A percentile compares a stretch with the other conserved stretches of the same genome.
Evolutionary conservation across 2,329 filamentous ascomycete species (phyloP).

Genomic region (Fragosphaeria purpurea): DNA sequence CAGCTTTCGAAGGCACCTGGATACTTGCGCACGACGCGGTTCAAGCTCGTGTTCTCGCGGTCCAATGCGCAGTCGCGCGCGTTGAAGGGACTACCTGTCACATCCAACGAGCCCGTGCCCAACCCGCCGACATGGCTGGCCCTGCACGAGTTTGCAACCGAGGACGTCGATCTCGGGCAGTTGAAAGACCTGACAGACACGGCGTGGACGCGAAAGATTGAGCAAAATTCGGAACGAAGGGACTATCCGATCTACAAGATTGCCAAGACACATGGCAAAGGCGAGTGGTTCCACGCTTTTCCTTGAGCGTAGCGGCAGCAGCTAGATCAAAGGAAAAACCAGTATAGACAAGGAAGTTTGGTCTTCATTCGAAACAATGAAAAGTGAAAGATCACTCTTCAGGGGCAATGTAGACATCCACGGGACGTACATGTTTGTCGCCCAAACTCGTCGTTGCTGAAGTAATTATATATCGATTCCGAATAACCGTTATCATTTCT

Average conservation of each 20-base stretch:
- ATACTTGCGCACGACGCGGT: conserved; percentile 17
- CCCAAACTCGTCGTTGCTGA: no score
- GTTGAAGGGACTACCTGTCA: conserved; percentile 13
- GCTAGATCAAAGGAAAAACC: no score
- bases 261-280: conserved; percentile 7
- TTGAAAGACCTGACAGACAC: conserved; percentile 7
- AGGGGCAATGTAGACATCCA: no score
- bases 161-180: conserved; percentile 5
- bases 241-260: conserved; percentile 5
- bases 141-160: conserved; percentile 5
- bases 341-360: no score
- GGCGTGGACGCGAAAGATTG: conserved; percentile 11
- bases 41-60: conserved; percentile 13
- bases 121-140: conserved; percentile 13
- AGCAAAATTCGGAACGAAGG: conserved; percentile 2
- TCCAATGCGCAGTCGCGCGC: conserved; percentile 15
- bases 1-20: conserved; percentile 10
- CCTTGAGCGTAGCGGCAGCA: not conserved
- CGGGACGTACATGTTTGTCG: no score
- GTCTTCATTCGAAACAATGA: no score
- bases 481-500: no score
- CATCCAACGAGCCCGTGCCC: conserved; percentile 11
- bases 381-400: no score
- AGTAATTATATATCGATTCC: no score
- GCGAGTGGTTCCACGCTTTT: conserved; percentile 10